These are phyloP conservation scores for Rhytidhysteron rufulum DNA, from an alignment of 2,329 filamentous ascomycete species.

Conservation along the genomic window DNA sequence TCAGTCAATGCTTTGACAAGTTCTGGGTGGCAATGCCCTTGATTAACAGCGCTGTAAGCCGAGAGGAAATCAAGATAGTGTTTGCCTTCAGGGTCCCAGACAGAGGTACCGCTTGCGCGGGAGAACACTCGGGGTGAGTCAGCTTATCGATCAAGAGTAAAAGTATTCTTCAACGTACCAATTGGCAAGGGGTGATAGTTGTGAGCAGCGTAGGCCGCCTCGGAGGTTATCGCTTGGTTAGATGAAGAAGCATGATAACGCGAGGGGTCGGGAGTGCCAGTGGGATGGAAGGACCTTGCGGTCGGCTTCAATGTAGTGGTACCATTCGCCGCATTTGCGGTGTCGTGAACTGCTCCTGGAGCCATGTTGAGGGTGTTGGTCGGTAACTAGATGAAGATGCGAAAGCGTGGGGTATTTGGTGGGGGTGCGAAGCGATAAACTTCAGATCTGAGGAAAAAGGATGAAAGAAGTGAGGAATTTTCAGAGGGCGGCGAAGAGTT, in stretches of 20 bases:
- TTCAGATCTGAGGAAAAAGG: conserved; percentile 2
- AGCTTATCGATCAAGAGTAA: background rate
- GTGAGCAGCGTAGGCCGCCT: conserved; percentile 86
- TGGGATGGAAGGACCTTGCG: conserved; percentile 34
- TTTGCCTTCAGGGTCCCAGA: conserved; percentile 91
- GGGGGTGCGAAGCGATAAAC: conserved; percentile 8
- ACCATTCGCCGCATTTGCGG: conserved; percentile 20
- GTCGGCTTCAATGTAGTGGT: conserved; percentile 33
- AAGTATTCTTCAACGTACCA: conserved; percentile 37
- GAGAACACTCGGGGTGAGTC: conserved; percentile 57
- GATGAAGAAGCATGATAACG: conserved; percentile 75
- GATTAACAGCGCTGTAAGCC: conserved; percentile 96
- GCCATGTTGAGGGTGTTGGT: conserved; percentile 25
- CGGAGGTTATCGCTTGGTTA: conserved; percentile 70
- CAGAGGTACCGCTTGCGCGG: conserved; percentile 75
- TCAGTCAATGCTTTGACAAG: conserved; percentile 85
- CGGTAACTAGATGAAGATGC: too few relatives aligned
- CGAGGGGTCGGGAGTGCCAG: conserved; percentile 37
- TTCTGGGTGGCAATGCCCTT: conserved; percentile 96
- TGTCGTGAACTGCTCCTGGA: conserved; percentile 29
- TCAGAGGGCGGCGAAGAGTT: conserved; percentile 3
- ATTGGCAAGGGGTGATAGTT: conserved; percentile 98
- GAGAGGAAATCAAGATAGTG: conserved; percentile 98
- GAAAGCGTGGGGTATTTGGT: conserved; percentile 14
- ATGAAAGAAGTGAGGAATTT: conserved; percentile 1